phyloP scores from a whole-genome alignment of 441 rosid species.

The Oxalis stricta region DNA sequence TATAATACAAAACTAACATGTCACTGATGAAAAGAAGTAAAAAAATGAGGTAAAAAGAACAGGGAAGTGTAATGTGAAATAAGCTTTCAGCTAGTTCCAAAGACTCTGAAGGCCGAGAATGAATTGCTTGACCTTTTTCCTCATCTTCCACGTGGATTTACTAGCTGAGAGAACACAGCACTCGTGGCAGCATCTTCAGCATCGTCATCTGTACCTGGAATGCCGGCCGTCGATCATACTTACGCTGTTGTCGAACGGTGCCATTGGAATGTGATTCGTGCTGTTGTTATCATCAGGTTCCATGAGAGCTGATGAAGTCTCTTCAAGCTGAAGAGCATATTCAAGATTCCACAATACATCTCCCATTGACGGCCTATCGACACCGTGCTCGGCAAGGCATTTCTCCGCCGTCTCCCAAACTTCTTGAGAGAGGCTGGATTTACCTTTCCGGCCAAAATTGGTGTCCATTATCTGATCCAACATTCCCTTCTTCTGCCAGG shows the following conservation, averaged over 20 bases:
- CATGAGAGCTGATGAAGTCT: slow-evolving; percentile 68
- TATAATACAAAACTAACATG: slow-evolving; percentile 24
- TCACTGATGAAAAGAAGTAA: slow-evolving; percentile 11
- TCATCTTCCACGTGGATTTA: slow-evolving; percentile 93
- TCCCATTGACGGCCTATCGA: slow-evolving; percentile 93
- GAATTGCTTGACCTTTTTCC: slow-evolving; percentile 1
- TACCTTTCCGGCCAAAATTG: slow-evolving; percentile 67
- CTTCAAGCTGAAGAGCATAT: slow-evolving; percentile 87
- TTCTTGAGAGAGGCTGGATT: slow-evolving; percentile 75
- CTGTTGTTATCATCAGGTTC: slow-evolving; percentile 97
- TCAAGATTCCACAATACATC: slow-evolving; percentile 95
- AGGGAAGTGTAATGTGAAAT: slow-evolving; percentile 8
- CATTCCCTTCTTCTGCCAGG: slow-evolving; percentile 89
- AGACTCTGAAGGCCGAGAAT: slow-evolving; percentile 7
- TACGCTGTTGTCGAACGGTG: slow-evolving; percentile 74
- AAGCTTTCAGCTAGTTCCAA: slow-evolving; percentile 17
- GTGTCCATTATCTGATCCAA: slow-evolving; percentile 86
- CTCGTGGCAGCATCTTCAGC: slow-evolving; percentile 80
- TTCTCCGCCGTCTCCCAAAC: slow-evolving; percentile 93
- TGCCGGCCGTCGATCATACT: slow-evolving; percentile 53
- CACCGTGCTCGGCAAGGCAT: slow-evolving; percentile 84
- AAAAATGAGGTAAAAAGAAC: slow-evolving; percentile 20
- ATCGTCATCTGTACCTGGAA: slow-evolving; percentile 62
- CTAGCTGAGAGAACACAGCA: slow-evolving; percentile 94
- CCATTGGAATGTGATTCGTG: slow-evolving; percentile 88